phyloP scores from a whole-genome alignment of 2,329 filamentous ascomycete species.

The Drechslerella dactyloides region DNA sequence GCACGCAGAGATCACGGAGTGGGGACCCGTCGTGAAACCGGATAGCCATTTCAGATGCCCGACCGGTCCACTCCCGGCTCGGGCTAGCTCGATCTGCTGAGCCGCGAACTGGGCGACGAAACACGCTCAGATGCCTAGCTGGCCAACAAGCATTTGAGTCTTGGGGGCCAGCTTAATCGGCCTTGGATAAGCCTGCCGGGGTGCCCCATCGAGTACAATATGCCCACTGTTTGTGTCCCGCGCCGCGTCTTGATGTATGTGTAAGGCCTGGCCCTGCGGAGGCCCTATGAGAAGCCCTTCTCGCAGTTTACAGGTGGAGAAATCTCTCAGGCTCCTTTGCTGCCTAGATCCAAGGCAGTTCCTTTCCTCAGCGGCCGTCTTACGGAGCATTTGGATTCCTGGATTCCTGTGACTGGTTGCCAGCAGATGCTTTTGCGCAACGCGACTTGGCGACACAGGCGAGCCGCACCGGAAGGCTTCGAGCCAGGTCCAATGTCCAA shows the following conservation, averaged over 20 bases:
- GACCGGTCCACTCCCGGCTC: not conserved
- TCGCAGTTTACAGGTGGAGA: constrained; percentile 2
- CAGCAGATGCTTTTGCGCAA: not conserved
- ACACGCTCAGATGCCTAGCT: not conserved
- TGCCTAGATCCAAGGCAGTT: constrained; percentile 39
- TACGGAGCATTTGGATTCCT: constrained; percentile 7
- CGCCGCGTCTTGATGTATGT: no score
- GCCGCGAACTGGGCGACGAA: not conserved
- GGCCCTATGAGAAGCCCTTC: constrained; percentile 17
- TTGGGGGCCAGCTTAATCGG: not conserved
- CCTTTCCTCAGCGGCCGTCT: constrained; percentile 10
- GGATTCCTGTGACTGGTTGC: not conserved
- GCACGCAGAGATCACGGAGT: not conserved
- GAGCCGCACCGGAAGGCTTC: constrained; percentile 31
- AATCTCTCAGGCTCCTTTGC: constrained; percentile 24
- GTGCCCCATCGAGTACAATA: constrained; percentile 35
- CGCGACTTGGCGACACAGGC: constrained; percentile 14
- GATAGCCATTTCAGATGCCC: no score
- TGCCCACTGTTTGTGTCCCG: no score
- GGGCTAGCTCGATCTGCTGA: not conserved
- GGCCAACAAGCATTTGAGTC: not conserved
- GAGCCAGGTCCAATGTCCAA: constrained; percentile 1
- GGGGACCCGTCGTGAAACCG: constrained; percentile 6
- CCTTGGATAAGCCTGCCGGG: constrained; percentile 36
- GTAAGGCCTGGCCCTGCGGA: constrained; percentile 13